phyloP scores from a whole-genome alignment of 139 green algal genomes.

The Volvox reticuliferus region DNA sequence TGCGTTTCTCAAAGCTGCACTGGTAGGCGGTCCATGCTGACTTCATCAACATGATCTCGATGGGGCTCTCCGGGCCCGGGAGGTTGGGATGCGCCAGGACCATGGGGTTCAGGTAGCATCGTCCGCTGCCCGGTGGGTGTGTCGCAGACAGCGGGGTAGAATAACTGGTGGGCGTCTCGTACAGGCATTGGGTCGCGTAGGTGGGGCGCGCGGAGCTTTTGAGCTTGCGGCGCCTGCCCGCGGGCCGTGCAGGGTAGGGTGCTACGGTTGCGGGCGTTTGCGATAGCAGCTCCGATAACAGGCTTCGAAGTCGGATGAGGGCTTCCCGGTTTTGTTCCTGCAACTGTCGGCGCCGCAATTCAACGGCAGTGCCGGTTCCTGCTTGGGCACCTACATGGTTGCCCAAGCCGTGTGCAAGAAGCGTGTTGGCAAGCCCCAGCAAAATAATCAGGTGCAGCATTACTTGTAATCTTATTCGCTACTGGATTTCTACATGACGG shows the following conservation, averaged over 20 bases:
- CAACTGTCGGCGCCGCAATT: background rate
- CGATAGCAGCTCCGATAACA: background rate
- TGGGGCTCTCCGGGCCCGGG: constrained; percentile 10
- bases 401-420: background rate
- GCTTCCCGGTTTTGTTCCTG: background rate
- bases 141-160: background rate
- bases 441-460: background rate
- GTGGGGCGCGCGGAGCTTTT: background rate
- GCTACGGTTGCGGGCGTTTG: background rate
- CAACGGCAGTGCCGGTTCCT: background rate
- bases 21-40: constrained; percentile 18
- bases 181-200: constrained; percentile 39
- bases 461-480: background rate
- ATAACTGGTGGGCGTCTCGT: background rate
- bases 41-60: constrained; percentile 35
- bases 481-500: too few relatives aligned
- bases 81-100: constrained; percentile 16
- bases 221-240: constrained; percentile 1
- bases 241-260: background rate
- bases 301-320: background rate
- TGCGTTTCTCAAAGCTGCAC: constrained; percentile 20
- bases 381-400: background rate
- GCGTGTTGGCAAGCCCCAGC: background rate
- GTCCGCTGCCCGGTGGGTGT: background rate
- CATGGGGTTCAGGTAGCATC: constrained; percentile 37